Evolutionary conservation across 2,329 filamentous ascomycete genomes (phyloP).

Genomic region (Claviceps africana): DNA sequence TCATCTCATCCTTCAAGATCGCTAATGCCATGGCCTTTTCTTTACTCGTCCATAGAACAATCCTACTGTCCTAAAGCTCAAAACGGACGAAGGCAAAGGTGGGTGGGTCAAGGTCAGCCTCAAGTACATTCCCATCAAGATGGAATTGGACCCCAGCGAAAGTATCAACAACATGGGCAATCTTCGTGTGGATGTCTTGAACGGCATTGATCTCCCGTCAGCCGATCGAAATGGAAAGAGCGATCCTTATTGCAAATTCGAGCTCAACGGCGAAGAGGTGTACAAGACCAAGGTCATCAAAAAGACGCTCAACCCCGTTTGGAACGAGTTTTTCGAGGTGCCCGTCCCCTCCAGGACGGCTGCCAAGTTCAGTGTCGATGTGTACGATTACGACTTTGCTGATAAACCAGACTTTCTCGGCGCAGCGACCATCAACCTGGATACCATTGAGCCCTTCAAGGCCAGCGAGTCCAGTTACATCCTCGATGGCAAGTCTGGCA

Average conservation of each 20-base stretch:
- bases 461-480: slow-evolving; percentile 59
- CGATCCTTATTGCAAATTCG: slow-evolving; percentile 92
- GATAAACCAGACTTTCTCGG: slow-evolving; percentile 91
- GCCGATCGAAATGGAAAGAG: slow-evolving; percentile 94
- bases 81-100: slow-evolving; percentile 58
- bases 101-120: slow-evolving; percentile 81
- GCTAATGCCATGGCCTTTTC: background rate
- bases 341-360: slow-evolving; percentile 70
- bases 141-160: slow-evolving; percentile 85
- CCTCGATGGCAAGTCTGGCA: slow-evolving; percentile 81
- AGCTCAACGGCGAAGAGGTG: slow-evolving; percentile 74
- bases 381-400: slow-evolving; percentile 95
- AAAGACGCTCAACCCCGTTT: slow-evolving; percentile 86
- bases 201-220: slow-evolving; percentile 75
- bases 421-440: slow-evolving; percentile 58
- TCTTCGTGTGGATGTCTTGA: slow-evolving; percentile 82
- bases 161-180: slow-evolving; percentile 99
- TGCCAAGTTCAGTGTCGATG: slow-evolving; percentile 66
- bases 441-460: slow-evolving; percentile 71
- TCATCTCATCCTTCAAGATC: no score
- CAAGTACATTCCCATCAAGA: slow-evolving; percentile 88
- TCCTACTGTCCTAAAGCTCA: slow-evolving; percentile 68
- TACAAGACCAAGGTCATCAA: slow-evolving; percentile 94
- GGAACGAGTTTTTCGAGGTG: slow-evolving; percentile 94
- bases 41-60: slow-evolving; percentile 49